Conservation (phyloP, 2,329 filamentous ascomycete species). For the Trichoderma polysporum region DNA sequence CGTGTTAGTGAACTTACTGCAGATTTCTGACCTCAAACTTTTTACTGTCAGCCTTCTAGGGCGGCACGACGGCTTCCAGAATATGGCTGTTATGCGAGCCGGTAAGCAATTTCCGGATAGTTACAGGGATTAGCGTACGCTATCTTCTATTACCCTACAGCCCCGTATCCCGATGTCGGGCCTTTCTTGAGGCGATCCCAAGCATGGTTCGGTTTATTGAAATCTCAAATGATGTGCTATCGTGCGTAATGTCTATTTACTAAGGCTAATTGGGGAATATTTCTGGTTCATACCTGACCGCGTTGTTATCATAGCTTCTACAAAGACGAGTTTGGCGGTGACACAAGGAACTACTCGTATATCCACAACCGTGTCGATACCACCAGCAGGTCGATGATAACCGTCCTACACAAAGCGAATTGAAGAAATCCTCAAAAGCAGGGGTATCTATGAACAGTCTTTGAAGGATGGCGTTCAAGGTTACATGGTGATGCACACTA, state of each 20-base stretch:
- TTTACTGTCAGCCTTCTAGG: slow-evolving; percentile 1
- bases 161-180: background rate
- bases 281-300: background rate
- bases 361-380: background rate
- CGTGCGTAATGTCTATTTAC: background rate
- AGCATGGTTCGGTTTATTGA: slow-evolving; percentile 4
- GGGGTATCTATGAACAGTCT: slow-evolving; percentile 4
- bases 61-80: slow-evolving; percentile 9
- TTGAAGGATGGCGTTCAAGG: background rate
- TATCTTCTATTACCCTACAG: slow-evolving; percentile 5
- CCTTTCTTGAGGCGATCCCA: background rate
- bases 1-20: background rate
- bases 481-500: slow-evolving; percentile 12
- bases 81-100: slow-evolving; percentile 5
- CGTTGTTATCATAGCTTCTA: background rate
- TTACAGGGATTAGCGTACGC: slow-evolving; percentile 12
- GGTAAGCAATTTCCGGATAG: slow-evolving; percentile 10
- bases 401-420: background rate
- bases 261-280: too few species aligned
- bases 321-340: background rate
- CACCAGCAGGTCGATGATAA: background rate
- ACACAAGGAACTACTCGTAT: background rate
- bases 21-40: slow-evolving; percentile 8
- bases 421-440: background rate
- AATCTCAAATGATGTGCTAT: background rate